phyloP scores from a whole-genome alignment of 2,329 filamentous ascomycete genomes.

The Colletotrichum sp. region DNA sequence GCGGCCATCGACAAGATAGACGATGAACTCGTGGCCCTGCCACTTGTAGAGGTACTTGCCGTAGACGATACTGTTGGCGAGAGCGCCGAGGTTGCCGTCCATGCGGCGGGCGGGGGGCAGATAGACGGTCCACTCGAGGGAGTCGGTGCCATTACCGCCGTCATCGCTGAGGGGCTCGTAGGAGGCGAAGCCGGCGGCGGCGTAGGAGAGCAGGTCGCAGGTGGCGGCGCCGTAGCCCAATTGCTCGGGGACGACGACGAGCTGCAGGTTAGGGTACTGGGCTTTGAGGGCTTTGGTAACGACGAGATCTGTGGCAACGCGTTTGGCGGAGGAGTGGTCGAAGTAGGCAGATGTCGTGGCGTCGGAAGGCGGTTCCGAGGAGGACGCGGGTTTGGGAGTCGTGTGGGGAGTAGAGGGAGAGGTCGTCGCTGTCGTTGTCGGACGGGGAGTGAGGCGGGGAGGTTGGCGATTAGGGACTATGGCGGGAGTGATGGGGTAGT shows the following conservation, averaged over 20 bases:
- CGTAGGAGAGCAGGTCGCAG: constrained; percentile 47
- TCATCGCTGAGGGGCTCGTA: constrained; percentile 32
- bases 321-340: constrained; percentile 42
- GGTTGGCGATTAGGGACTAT: neutral
- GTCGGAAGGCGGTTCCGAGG: neutral
- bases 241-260: constrained; percentile 39
- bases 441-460: neutral
- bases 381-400: neutral
- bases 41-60: constrained; percentile 49
- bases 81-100: constrained; percentile 38
- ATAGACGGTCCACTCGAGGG: constrained; percentile 43
- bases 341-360: constrained; percentile 35
- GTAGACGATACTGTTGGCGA: constrained; percentile 38
- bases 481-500: neutral
- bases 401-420: neutral
- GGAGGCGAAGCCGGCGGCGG: constrained; percentile 41
- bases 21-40: constrained; percentile 44
- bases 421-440: neutral
- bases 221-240: neutral
- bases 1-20: constrained; percentile 47
- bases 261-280: constrained; percentile 47
- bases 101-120: constrained; percentile 44
- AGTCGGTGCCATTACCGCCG: constrained; percentile 32
- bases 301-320: constrained; percentile 47
- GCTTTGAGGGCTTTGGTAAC: constrained; percentile 43